Base-by-base conservation (phyloP, 441 rosid genomes). In the Gossypium gossypioides region DNA sequence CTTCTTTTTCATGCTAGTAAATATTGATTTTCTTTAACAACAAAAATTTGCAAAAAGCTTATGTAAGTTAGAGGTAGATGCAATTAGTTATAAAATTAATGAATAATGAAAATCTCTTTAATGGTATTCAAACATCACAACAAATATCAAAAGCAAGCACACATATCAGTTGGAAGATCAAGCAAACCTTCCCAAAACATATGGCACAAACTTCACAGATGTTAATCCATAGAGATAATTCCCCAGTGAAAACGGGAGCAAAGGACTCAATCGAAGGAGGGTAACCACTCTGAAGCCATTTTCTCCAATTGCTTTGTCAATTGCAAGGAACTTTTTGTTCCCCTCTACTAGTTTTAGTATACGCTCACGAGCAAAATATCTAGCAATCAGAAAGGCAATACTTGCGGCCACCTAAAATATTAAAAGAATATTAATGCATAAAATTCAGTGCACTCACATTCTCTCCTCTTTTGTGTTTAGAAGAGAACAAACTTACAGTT, bases 251-350 rank as follows among this genome's bases (percentile, higher is more conserved):
- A 95, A 95, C 3, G 97, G 99, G 79, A 95, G 99, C 79, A 95
- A 82, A 62, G 99, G 99, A 76, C 99, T 95, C 77, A 95, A 83
- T 2, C 97, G 87, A 77, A 95, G 96, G n/a, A 95, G 93, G 19
- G 99, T 92, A 29, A 95, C 97, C 58, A 95, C 91, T 83, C 79
- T 85, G 79, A 95, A 95, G 25, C 99, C 97, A 80, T 95, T 89
- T 79, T 92, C 97, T 72, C 99, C 99, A 42, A 95, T 91, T 2
- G 99, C 99, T 85, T 85, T 95, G 84, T 95, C 97, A 69, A 95
- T 92, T 46, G 99, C 99, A 37, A 92, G 94, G 80, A 95, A 95
- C 74, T 92, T 95, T 80, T 95, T 95, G 75, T 95, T 92, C 62
- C 93, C 99, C 84, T 92, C 88, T 24, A 95, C 99, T 74, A 95